A percentile compares a stretch with the other conserved stretches of the same genome.
Evolutionary conservation across 2,329 filamentous ascomycete genomes (phyloP).

Genomic region (Canariomyces notabilis): DNA sequence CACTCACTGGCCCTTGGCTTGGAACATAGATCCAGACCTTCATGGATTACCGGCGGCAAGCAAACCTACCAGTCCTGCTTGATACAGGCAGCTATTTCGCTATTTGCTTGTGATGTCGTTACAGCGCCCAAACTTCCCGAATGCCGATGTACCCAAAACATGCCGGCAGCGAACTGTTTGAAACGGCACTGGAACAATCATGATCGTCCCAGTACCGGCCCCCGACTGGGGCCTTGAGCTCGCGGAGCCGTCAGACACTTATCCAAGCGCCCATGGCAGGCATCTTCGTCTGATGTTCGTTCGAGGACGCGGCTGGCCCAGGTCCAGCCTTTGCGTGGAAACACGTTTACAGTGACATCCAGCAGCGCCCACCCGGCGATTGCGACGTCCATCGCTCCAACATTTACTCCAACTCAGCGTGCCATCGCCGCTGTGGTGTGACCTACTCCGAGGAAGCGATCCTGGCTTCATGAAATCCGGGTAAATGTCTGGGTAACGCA

Average conservation of each 20-base stretch:
- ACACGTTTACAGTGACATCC: too few species aligned
- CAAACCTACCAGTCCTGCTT: neutral
- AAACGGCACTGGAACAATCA: slow-evolving; percentile 10
- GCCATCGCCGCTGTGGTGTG: too few species aligned
- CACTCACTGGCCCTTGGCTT: too few species aligned
- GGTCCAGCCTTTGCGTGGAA: too few species aligned
- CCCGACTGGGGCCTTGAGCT: neutral
- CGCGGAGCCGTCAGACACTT: neutral
- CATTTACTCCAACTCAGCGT: too few species aligned
- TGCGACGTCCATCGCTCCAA: too few species aligned
- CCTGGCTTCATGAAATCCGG: too few species aligned
- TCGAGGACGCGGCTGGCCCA: neutral
- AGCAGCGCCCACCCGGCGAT: too few species aligned
- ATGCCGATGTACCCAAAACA: too few species aligned
- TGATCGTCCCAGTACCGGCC: neutral
- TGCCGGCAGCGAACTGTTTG: slow-evolving; percentile 1
- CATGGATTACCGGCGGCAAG: neutral
- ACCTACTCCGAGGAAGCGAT: too few species aligned
- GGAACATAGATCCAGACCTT: too few species aligned
- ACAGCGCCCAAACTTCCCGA: neutral
- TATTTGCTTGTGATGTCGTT: neutral
- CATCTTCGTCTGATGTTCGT: neutral
- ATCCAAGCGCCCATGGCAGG: neutral
- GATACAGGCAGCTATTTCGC: neutral
- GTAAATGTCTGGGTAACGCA: neutral